Evolutionary conservation across 1,284 basidiomycete genomes (phyloP), one percentile per base, ranked within the genome.

Genomic region (Moesziomyces sp.): DNA sequence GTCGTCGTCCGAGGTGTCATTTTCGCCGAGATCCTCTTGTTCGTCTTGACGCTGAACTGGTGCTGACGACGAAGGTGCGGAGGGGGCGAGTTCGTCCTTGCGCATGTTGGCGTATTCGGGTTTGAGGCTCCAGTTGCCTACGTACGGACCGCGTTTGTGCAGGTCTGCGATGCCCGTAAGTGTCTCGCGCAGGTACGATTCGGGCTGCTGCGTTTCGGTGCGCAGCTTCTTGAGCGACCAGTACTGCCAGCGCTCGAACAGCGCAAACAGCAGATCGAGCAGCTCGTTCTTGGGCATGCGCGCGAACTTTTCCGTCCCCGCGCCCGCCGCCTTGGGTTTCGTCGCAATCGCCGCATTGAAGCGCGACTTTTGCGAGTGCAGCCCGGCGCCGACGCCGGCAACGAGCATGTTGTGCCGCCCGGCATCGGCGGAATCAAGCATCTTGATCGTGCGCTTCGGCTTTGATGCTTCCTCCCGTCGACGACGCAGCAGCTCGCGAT

Each of bases 211-310:
- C 0, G 92, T 92, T 57, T 89, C 90, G 69, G 91, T 89, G 48
- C 93, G 89, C 53, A 97, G 86, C 18, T 89, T 87, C 71, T 91
- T 91, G 83, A 97, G 90, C 64, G 89, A 87, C 94, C 94, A 97
- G 71, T 90, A 90, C 40, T 91, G 89, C 63, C 89, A 89, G 57
- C 92, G 89, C 61, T 89, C 88, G 86, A 96, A 98, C 9, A 91
- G 86, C 2, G 85, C 81, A 84, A 97, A 96, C 30, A 98, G 88
- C 68, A 91, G 85, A 84, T 97, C 93, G 80, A 94, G 87, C 10
- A 98, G 88, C 81, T 96, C 92, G 86, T 93, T 92, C 63, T 91
- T 89, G 23, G 94, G 92, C 86, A 95, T 91, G 78, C 93, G 90
- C 14, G 93, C 92, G 88, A 93, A 92, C 77, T 93, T 92, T 84